These are phyloP conservation scores for Linnemannia schmuckeri DNA, from an alignment of 192 early-diverging fungal genomes.

Conservation along the genomic window DNA sequence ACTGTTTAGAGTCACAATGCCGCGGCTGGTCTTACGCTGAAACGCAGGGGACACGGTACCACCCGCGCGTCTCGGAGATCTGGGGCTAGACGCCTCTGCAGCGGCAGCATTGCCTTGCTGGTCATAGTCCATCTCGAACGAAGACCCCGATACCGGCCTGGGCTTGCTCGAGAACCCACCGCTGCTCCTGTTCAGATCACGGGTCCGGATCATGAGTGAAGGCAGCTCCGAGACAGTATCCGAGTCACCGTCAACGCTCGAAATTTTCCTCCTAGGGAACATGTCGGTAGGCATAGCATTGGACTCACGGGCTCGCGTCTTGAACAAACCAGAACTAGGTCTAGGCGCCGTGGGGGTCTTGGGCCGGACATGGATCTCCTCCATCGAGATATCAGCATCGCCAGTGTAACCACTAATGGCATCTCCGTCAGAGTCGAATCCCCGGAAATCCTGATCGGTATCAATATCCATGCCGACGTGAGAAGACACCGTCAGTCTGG, in stretches of 20 bases:
- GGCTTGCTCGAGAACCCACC: background rate
- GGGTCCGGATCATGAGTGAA: slow-evolving; percentile 17
- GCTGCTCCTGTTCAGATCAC: slow-evolving; percentile 21
- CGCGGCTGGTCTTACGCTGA: slow-evolving; percentile 7
- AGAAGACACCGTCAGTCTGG: slow-evolving; percentile 40
- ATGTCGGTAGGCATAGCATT: background rate
- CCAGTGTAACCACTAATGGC: slow-evolving; percentile 51
- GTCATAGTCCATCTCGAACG: slow-evolving; percentile 19
- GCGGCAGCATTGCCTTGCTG: background rate
- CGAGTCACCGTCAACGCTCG: slow-evolving; percentile 25
- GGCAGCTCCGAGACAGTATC: slow-evolving; percentile 28
- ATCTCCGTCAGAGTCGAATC: slow-evolving; percentile 54
- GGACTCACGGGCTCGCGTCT: slow-evolving; percentile 24
- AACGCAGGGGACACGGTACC: slow-evolving; percentile 10
- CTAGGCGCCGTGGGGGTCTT: slow-evolving; percentile 15
- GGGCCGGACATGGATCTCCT: slow-evolving; percentile 43
- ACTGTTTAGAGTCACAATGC: background rate
- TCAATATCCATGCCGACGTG: slow-evolving; percentile 34
- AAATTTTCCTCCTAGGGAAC: slow-evolving; percentile 2
- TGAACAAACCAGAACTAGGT: slow-evolving; percentile 4
- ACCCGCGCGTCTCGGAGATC: slow-evolving; percentile 22
- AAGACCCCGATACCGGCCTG: slow-evolving; percentile 23
- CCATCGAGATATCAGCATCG: slow-evolving; percentile 54
- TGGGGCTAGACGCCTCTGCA: slow-evolving; percentile 1
- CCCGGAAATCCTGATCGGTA: slow-evolving; percentile 41